A percentile compares a stretch with the other conserved stretches of the same genome.
These are phyloP conservation scores for Exophiala bonariae DNA, from an alignment of 2,329 filamentous ascomycete species.

Conservation along the genomic window DNA sequence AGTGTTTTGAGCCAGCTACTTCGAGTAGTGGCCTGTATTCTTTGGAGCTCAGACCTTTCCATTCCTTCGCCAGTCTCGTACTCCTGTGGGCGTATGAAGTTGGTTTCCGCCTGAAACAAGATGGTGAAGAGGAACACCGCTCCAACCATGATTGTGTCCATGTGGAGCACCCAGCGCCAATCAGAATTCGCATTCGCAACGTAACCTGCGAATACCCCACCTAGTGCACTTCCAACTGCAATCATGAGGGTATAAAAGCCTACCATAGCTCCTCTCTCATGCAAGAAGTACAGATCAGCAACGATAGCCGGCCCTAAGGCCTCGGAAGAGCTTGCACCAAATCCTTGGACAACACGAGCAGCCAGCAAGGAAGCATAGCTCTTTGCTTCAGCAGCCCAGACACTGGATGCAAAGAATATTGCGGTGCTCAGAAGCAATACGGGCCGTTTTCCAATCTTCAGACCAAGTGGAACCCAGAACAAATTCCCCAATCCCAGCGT, in stretches of 20 bases:
- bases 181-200: constrained; percentile 8
- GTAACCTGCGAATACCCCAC: constrained; percentile 7
- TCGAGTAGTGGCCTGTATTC: background rate
- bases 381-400: constrained; percentile 59
- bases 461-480: constrained; percentile 58
- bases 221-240: constrained; percentile 32
- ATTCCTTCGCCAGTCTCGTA: constrained; percentile 11
- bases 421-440: constrained; percentile 53
- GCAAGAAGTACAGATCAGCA: constrained; percentile 64
- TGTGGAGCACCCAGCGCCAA: constrained; percentile 10
- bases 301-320: constrained; percentile 55
- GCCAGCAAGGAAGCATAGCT: constrained; percentile 64
- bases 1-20: constrained; percentile 9
- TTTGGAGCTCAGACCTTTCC: background rate
- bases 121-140: background rate
- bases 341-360: constrained; percentile 60
- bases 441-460: constrained; percentile 55
- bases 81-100: constrained; percentile 10
- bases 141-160: constrained; percentile 8
- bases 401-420: constrained; percentile 52
- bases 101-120: constrained; percentile 10
- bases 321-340: constrained; percentile 62
- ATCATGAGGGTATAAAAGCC: constrained; percentile 51
- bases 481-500: constrained; percentile 61
- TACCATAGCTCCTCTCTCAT: constrained; percentile 60